phyloP scores from a whole-genome alignment of 768 basidiomycete genomes.

The Hemileccinum impolitum region DNA sequence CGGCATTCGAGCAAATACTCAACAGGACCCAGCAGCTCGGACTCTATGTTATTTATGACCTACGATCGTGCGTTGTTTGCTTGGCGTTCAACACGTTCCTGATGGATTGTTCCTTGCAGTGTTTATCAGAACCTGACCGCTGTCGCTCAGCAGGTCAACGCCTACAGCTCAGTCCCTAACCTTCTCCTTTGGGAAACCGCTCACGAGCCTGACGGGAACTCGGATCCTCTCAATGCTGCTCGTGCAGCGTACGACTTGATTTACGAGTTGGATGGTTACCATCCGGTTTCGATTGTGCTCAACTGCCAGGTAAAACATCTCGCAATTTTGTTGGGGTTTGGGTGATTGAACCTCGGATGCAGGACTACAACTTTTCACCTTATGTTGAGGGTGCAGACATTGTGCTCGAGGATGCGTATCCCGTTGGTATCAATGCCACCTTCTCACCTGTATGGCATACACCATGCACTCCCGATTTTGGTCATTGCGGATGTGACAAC shows the following conservation, averaged over 20 bases:
- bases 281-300: conserved; percentile 53
- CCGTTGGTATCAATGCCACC: conserved; percentile 56
- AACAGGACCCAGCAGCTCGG: conserved; percentile 16
- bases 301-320: conserved; percentile 38
- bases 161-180: conserved; percentile 62
- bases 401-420: conserved; percentile 46
- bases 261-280: conserved; percentile 50
- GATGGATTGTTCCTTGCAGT: conserved; percentile 17
- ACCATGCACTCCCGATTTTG: conserved; percentile 58
- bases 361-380: conserved; percentile 60
- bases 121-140: conserved; percentile 60
- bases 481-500: conserved; percentile 71
- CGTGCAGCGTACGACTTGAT: conserved; percentile 43
- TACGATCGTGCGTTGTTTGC: conserved; percentile 48
- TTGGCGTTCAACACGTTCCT: background rate
- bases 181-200: conserved; percentile 70
- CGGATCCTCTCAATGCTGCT: conserved; percentile 60
- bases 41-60: conserved; percentile 74
- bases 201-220: conserved; percentile 70
- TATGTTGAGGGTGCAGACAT: conserved; percentile 67
- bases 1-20: conserved; percentile 27
- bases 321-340: fast-evolving
- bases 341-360: background rate
- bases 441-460: conserved; percentile 60
- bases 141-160: conserved; percentile 61